Evolutionary conservation across 1,284 basidiomycete genomes (phyloP).

Genomic region (Ustilago esculenta): DNA sequence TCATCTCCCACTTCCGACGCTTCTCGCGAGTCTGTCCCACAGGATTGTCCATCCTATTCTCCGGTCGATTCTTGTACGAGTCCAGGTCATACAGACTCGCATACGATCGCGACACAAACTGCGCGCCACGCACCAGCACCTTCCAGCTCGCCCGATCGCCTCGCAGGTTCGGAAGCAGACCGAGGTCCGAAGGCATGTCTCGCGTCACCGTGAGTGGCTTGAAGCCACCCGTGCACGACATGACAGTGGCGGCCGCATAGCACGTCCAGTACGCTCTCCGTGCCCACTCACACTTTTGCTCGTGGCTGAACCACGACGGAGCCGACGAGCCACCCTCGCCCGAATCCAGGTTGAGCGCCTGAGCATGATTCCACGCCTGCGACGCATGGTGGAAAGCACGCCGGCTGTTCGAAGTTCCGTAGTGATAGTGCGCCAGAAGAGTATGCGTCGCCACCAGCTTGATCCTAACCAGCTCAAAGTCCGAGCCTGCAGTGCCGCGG

Average conservation of each 20-base stretch:
- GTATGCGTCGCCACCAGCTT: slow-evolving; percentile 58
- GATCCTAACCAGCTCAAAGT: slow-evolving; percentile 52
- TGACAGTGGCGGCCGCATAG: slow-evolving; percentile 55
- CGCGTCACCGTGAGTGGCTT: slow-evolving; percentile 42
- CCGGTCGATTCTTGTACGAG: slow-evolving; percentile 39
- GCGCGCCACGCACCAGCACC: slow-evolving; percentile 53
- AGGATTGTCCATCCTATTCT: slow-evolving; percentile 27
- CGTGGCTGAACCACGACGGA: slow-evolving; percentile 48
- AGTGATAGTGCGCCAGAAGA: slow-evolving; percentile 56
- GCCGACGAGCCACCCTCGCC: slow-evolving; percentile 17
- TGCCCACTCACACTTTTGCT: slow-evolving; percentile 59
- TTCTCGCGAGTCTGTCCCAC: slow-evolving; percentile 28
- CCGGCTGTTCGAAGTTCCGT: slow-evolving; percentile 46
- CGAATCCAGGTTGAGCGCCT: slow-evolving; percentile 45
- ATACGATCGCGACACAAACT: slow-evolving; percentile 55
- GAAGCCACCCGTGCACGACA: slow-evolving; percentile 59
- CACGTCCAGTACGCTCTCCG: slow-evolving; percentile 53
- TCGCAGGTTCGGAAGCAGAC: slow-evolving; percentile 44
- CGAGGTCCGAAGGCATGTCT: slow-evolving; percentile 49
- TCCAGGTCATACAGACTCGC: slow-evolving; percentile 54
- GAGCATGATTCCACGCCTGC: slow-evolving; percentile 56
- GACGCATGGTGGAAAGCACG: slow-evolving; percentile 50
- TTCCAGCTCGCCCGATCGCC: slow-evolving; percentile 54
- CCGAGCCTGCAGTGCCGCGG: slow-evolving; percentile 22
- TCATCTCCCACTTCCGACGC: slow-evolving; percentile 37